Conservation (phyloP, 495 filamentous ascomycete genomes). For the Neurospora hispaniola region DNA sequence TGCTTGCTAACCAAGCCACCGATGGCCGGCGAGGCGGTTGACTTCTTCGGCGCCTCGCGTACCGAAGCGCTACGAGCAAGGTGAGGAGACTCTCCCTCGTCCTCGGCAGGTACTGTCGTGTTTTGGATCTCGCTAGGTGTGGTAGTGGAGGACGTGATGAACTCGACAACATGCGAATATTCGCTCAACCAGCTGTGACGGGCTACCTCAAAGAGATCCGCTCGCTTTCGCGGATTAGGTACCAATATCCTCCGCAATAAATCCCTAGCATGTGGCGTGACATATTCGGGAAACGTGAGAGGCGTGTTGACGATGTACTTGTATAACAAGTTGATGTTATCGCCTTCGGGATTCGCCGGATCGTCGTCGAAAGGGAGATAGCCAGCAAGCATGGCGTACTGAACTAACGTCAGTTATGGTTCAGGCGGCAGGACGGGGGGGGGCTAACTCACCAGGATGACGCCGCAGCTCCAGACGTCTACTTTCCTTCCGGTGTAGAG, state of each 20-base stretch:
- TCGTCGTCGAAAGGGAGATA: slow-evolving; percentile 99
- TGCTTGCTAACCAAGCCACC: slow-evolving; percentile 66
- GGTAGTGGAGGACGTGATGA: slow-evolving; percentile 91
- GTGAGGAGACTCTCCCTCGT: slow-evolving; percentile 47
- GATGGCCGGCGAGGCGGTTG: slow-evolving; percentile 42
- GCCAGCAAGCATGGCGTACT: slow-evolving; percentile 99
- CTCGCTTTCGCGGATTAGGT: slow-evolving; percentile 88
- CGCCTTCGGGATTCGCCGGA: slow-evolving; percentile 94
- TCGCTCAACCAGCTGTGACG: slow-evolving; percentile 98
- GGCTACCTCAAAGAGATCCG: slow-evolving; percentile 94
- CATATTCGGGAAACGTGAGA: slow-evolving; percentile 97
- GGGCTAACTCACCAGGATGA: slow-evolving; percentile 75
- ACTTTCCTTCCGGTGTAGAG: slow-evolving; percentile 96
- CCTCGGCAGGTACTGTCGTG: slow-evolving; percentile 61
- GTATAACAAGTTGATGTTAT: slow-evolving; percentile 98
- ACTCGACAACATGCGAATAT: slow-evolving; percentile 86
- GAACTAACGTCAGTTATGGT: background rate
- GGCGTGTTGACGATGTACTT: slow-evolving; percentile 98
- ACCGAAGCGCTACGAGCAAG: slow-evolving; percentile 84
- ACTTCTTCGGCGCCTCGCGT: slow-evolving; percentile 68
- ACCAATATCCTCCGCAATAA: slow-evolving; percentile 87
- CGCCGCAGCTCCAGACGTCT: slow-evolving; percentile 98
- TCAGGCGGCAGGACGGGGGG: background rate
- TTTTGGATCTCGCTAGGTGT: slow-evolving; percentile 77
- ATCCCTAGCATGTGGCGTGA: slow-evolving; percentile 92